Evolutionary conservation across 139 green algal genomes (phyloP).

Genomic region (Micractinium sp.): DNA sequence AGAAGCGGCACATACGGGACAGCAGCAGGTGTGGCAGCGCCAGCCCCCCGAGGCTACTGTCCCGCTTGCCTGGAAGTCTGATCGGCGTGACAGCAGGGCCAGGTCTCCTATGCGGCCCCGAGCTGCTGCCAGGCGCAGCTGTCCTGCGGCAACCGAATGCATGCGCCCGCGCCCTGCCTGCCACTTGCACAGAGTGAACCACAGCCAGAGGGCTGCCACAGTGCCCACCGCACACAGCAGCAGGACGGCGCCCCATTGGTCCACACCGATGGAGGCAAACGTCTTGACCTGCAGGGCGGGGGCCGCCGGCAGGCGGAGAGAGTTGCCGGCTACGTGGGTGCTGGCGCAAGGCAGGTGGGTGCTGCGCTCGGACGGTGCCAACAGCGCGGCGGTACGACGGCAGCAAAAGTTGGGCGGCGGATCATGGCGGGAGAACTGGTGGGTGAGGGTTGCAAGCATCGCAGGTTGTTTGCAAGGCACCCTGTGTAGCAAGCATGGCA

Average conservation of each 20-base stretch:
- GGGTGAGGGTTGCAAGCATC: too few species aligned
- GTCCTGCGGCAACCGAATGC: not conserved
- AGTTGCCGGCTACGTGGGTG: not conserved
- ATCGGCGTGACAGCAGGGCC: not conserved
- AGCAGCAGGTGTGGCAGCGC: not conserved
- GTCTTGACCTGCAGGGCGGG: not conserved
- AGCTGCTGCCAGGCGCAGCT: not conserved
- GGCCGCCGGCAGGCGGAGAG: too few species aligned
- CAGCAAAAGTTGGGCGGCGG: too few species aligned
- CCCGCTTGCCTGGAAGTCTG: not conserved
- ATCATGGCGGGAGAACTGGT: too few species aligned
- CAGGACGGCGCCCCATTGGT: conserved; percentile 2
- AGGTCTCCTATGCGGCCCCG: not conserved
- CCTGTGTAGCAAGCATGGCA: too few species aligned
- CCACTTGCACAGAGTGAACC: not conserved
- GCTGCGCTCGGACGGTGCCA: not conserved
- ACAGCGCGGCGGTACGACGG: not conserved
- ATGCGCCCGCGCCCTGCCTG: not conserved
- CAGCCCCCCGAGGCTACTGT: not conserved
- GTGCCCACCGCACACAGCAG: not conserved
- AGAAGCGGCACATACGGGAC: too few species aligned
- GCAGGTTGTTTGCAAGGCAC: too few species aligned
- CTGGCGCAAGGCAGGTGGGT: not conserved
- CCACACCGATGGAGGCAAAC: not conserved
- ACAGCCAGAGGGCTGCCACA: not conserved